Percentiles rank a stretch among this genome's conserved stretches.
Conservation (phyloP, 2,329 filamentous ascomycete species). For the Penicillium polonicum region DNA sequence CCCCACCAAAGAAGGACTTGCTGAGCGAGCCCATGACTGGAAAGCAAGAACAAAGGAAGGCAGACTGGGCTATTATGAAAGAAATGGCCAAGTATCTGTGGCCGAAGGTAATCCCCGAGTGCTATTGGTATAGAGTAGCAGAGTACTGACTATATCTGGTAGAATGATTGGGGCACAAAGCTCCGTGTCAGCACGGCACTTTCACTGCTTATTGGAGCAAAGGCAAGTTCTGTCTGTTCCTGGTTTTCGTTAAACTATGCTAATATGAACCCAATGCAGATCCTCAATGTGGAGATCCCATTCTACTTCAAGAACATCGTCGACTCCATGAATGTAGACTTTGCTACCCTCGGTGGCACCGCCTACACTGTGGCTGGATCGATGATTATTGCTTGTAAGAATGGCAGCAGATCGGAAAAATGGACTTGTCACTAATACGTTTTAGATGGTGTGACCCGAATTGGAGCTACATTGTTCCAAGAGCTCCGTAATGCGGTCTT, state of each 20-base stretch:
- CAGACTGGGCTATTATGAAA: constrained; percentile 97
- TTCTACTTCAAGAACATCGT: constrained; percentile 99
- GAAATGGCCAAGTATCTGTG: constrained; percentile 96
- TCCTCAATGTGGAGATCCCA: constrained; percentile 94
- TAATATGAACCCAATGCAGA: constrained; percentile 38
- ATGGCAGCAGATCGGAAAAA: not conserved
- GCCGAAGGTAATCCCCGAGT: constrained; percentile 63
- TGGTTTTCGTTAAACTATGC: not conserved
- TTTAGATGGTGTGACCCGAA: constrained; percentile 75
- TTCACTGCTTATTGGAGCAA: constrained; percentile 78
- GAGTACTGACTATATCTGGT: constrained; percentile 6
- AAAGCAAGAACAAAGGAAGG: constrained; percentile 86
- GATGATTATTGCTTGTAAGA: constrained; percentile 83
- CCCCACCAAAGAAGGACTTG: constrained; percentile 55
- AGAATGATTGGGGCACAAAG: constrained; percentile 76
- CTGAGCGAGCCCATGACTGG: constrained; percentile 64
- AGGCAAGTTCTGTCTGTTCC: constrained; percentile 51
- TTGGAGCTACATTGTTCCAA: constrained; percentile 86
- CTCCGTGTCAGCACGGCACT: constrained; percentile 83
- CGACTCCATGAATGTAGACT: constrained; percentile 95
- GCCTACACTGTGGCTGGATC: constrained; percentile 85
- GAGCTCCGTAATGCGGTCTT: constrained; percentile 95
- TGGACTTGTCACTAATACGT: not conserved
- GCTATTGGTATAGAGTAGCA: constrained; percentile 20
- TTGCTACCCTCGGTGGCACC: constrained; percentile 80